phyloP scores from a whole-genome alignment of 1,284 basidiomycete species.

The Cystobasidium slooffiae region DNA sequence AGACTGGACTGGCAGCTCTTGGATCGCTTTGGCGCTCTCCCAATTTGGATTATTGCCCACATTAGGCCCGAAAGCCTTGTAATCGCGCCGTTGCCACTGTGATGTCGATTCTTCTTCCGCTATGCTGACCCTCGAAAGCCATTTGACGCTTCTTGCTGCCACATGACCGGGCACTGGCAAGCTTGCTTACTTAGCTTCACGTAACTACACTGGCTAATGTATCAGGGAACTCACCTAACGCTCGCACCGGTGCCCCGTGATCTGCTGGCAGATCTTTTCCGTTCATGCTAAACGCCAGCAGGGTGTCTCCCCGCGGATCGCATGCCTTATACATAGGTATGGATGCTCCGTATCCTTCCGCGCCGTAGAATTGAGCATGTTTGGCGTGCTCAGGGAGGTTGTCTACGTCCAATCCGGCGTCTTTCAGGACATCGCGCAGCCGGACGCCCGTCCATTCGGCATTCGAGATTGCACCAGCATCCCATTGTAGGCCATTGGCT shows the following conservation, averaged over 20 bases:
- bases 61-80: constrained; percentile 42
- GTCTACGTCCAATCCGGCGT: constrained; percentile 30
- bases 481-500: constrained; percentile 43
- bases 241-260: constrained; percentile 40
- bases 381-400: constrained; percentile 37
- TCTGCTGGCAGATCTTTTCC: constrained; percentile 30
- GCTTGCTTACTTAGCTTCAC: background rate
- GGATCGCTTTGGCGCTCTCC: constrained; percentile 24
- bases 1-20: constrained; percentile 40
- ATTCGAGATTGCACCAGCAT: constrained; percentile 41
- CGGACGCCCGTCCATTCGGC: constrained; percentile 39
- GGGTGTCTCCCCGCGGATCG: constrained; percentile 32
- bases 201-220: no score
- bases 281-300: constrained; percentile 40
- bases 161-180: constrained; percentile 36
- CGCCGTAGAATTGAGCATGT: constrained; percentile 39
- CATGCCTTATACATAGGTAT: constrained; percentile 44
- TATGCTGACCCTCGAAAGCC: constrained; percentile 32
- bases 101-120: constrained; percentile 36
- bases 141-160: constrained; percentile 40
- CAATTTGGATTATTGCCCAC: constrained; percentile 35
- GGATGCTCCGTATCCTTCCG: constrained; percentile 38
- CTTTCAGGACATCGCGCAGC: constrained; percentile 30
- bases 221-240: constrained; percentile 15
- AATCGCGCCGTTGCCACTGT: constrained; percentile 42